A percentile compares a stretch with the other conserved stretches of the same genome.
Conservation (phyloP, 108 stramenopile species). For the Cylindrotheca fusiformis region DNA sequence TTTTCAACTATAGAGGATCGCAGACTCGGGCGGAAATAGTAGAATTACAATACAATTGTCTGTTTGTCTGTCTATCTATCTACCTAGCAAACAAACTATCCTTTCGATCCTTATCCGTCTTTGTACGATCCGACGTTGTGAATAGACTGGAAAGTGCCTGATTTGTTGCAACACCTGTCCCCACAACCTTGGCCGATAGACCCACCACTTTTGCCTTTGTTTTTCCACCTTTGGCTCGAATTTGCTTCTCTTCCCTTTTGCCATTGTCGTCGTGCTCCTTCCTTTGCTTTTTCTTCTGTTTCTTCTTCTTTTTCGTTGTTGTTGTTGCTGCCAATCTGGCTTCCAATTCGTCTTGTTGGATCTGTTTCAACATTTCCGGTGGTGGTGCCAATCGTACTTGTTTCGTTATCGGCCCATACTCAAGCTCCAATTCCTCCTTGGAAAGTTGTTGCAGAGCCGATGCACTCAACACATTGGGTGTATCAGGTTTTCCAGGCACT, state of each 20-base stretch:
- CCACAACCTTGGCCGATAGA: constrained; percentile 13
- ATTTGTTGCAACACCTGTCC: constrained; percentile 35
- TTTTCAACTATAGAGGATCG: no score
- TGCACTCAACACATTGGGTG: constrained; percentile 65
- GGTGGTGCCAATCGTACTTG: constrained; percentile 68
- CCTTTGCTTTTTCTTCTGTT: constrained; percentile 15
- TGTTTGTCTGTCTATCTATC: neutral
- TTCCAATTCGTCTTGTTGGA: constrained; percentile 41
- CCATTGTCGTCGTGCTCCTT: constrained; percentile 4
- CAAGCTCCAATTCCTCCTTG: constrained; percentile 43
- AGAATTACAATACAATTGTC: no score
- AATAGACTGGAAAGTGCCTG: constrained; percentile 46
- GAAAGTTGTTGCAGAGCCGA: constrained; percentile 68
- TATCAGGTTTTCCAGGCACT: constrained; percentile 38
- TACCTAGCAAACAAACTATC: constrained; percentile 43
- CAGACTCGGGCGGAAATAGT: no score
- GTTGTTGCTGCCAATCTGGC: constrained; percentile 8
- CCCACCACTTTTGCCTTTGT: neutral
- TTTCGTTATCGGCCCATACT: constrained; percentile 69
- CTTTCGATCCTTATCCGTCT: constrained; percentile 44
- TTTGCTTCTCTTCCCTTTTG: constrained; percentile 2
- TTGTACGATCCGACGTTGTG: constrained; percentile 7
- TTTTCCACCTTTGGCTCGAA: constrained; percentile 17
- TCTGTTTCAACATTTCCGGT: constrained; percentile 33
- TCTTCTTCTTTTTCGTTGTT: constrained; percentile 7